phyloP scores from a whole-genome alignment of 306 rosid species.

The Rosa lucieae region DNA sequence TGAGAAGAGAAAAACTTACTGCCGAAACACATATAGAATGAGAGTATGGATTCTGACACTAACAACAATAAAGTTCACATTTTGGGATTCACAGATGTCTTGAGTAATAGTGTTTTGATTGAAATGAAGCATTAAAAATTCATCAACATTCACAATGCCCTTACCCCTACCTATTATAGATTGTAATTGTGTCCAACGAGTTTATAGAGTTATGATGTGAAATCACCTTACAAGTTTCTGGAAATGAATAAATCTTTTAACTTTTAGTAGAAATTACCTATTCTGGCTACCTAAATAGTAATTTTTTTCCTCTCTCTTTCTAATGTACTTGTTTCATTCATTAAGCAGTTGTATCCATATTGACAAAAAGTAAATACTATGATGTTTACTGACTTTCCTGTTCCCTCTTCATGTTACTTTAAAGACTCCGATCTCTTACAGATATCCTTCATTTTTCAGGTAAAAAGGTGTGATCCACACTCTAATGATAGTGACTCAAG shows the following conservation, averaged over 20 bases:
- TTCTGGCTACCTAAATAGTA: not conserved
- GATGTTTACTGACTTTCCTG: not conserved
- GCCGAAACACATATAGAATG: not conserved
- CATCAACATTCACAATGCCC: not conserved
- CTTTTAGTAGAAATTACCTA: not conserved
- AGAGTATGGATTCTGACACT: not conserved
- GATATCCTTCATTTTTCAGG: slow-evolving; percentile 45
- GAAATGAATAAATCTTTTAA: not conserved
- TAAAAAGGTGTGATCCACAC: slow-evolving; percentile 28
- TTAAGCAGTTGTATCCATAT: not conserved
- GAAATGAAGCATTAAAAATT: not conserved
- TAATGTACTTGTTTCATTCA: not conserved
- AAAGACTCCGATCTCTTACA: slow-evolving; percentile 3
- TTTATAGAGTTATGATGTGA: not conserved
- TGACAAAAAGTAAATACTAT: not conserved
- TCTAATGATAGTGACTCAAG: slow-evolving; percentile 18
- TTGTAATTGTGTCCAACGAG: not conserved
- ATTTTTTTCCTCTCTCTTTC: not conserved
- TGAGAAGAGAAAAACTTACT: not conserved
- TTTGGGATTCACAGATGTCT: not conserved
- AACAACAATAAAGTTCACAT: not conserved
- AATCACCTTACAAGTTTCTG: not conserved
- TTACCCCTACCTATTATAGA: not conserved
- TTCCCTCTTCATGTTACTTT: not conserved
- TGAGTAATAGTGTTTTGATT: not conserved